These are phyloP conservation scores for Pogostemon cablin DNA, from an alignment of 257 asterid species.

Conservation along the genomic window DNA sequence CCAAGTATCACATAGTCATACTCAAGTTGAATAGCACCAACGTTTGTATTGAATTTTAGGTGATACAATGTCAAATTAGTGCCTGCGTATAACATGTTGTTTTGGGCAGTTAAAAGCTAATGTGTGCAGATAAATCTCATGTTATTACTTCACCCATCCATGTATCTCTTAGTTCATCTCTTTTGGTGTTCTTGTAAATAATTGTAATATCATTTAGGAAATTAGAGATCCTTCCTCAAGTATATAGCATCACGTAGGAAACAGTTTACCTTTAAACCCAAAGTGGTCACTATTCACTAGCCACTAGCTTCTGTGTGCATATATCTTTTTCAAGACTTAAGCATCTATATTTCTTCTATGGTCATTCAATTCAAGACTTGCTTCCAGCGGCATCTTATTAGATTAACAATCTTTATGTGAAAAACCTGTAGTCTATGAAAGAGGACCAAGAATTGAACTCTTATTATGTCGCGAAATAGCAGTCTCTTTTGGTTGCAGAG, in stretches of 20 bases:
- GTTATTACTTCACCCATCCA: background rate
- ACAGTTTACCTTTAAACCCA: too few relatives aligned
- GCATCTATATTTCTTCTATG: slow-evolving; percentile 11
- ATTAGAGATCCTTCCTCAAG: too few relatives aligned
- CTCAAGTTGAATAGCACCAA: background rate
- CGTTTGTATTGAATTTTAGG: background rate
- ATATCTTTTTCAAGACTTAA: too few relatives aligned
- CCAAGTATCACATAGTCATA: too few relatives aligned
- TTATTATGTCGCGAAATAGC: slow-evolving; percentile 25
- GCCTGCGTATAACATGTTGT: slow-evolving; percentile 4
- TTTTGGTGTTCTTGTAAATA: background rate
- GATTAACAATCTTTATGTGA: slow-evolving; percentile 21
- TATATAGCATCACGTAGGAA: too few relatives aligned
- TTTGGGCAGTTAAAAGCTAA: background rate
- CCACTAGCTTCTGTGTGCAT: too few relatives aligned
- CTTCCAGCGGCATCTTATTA: background rate
- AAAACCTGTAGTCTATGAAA: slow-evolving; percentile 7
- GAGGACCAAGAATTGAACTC: slow-evolving; percentile 21
- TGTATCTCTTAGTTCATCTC: background rate
- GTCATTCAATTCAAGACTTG: background rate
- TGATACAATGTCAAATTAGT: slow-evolving; percentile 7
- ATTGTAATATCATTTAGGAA: background rate
- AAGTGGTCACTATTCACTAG: too few relatives aligned
- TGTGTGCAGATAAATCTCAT: background rate
- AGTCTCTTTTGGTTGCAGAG: background rate